Percentiles rank a stretch among this genome's conserved stretches.
Evolutionary conservation across 2,329 filamentous ascomycete genomes (phyloP).

Genomic region (Pseudocercospora pini-densiflorae): DNA sequence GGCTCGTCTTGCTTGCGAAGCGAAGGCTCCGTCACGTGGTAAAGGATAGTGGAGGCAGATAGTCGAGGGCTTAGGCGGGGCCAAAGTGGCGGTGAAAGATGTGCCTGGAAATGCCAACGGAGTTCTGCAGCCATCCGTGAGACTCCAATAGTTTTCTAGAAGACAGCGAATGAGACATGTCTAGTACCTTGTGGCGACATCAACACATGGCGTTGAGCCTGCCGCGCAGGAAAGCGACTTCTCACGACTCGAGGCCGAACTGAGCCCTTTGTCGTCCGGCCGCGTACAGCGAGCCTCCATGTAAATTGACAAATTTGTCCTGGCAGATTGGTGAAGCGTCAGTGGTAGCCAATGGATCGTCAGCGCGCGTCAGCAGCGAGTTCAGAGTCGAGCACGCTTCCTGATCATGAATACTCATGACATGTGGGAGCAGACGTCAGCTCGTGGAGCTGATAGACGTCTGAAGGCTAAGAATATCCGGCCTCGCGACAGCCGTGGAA

Average conservation of each 20-base stretch:
- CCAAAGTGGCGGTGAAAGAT: constrained; percentile 37
- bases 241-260: constrained; percentile 5
- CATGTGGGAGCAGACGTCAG: constrained; percentile 6
- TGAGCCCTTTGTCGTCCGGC: constrained; percentile 14
- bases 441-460: constrained; percentile 2
- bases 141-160: constrained; percentile 35
- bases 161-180: constrained; percentile 36
- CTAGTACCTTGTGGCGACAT: constrained; percentile 23
- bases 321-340: constrained; percentile 13
- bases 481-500: constrained; percentile 23
- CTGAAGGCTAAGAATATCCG: constrained; percentile 16
- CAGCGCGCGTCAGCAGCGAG: constrained; percentile 11
- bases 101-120: constrained; percentile 34
- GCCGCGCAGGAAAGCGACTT: constrained; percentile 22
- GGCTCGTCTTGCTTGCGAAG: constrained; percentile 24
- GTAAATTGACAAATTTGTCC: constrained; percentile 15
- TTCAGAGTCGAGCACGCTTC: background rate
- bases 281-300: constrained; percentile 12
- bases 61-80: constrained; percentile 24
- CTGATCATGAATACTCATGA: background rate
- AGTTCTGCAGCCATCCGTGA: constrained; percentile 34
- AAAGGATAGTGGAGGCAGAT: constrained; percentile 5
- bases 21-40: constrained; percentile 17
- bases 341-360: constrained; percentile 20
- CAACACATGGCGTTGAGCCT: constrained; percentile 27